phyloP scores from a whole-genome alignment of 345 rosid genomes.

The Dovyalis caffra region DNA sequence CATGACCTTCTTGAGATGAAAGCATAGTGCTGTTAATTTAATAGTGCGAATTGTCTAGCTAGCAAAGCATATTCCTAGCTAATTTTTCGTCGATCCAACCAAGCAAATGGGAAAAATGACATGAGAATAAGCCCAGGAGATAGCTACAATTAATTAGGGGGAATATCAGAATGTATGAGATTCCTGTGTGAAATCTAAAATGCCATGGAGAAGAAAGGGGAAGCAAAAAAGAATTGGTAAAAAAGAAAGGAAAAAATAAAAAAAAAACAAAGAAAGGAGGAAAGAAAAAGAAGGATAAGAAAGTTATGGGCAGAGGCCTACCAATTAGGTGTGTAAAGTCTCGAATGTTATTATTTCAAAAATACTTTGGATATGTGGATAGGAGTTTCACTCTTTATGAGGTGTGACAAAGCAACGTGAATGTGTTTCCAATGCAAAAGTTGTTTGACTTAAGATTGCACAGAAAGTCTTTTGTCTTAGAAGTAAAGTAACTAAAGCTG shows the following conservation, averaged over 20 bases:
- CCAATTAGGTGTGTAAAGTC: background rate
- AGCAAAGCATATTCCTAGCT: background rate
- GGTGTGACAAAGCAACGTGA: conserved; percentile 17
- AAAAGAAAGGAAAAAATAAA: too few species aligned
- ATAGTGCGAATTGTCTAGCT: background rate
- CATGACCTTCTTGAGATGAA: background rate
- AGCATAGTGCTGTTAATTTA: background rate
- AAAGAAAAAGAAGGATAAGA: background rate
- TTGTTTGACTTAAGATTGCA: conserved; percentile 28
- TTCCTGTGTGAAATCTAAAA: background rate
- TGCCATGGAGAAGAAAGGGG: background rate
- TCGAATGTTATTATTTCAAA: background rate
- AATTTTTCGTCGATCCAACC: background rate
- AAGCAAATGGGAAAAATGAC: background rate
- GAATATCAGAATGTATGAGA: background rate
- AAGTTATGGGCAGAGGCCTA: background rate
- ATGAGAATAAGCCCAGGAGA: background rate
- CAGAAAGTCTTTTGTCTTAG: conserved; percentile 6
- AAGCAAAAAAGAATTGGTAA: background rate
- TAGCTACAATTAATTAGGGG: background rate
- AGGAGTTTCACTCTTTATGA: background rate
- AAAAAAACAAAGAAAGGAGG: too few species aligned
- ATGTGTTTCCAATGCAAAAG: conserved; percentile 9
- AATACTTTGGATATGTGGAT: background rate
- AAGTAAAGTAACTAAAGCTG: conserved; percentile 23